These are phyloP conservation scores for Colletotrichum spaethianum DNA, from an alignment of 2,329 filamentous ascomycete genomes.

Conservation along the genomic window DNA sequence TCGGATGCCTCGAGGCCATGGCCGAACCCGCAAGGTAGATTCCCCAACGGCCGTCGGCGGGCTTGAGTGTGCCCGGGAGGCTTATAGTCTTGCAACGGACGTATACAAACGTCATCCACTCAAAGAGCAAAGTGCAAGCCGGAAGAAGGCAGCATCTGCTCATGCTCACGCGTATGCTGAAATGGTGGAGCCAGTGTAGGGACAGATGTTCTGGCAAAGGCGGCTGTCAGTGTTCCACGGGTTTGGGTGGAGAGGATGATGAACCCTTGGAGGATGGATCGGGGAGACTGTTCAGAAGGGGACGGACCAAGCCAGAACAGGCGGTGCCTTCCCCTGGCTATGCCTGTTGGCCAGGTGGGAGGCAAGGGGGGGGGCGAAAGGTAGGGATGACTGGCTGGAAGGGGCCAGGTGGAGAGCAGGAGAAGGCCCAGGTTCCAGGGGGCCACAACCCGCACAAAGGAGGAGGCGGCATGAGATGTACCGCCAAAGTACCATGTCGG, in stretches of 20 bases:
- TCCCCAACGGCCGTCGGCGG: not conserved
- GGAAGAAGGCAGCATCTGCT: not conserved
- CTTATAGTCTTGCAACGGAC: not conserved
- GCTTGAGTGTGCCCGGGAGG: not conserved
- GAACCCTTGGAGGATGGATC: constrained; percentile 38
- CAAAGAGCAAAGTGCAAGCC: not conserved
- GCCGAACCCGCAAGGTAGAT: not conserved
- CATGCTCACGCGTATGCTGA: not conserved
- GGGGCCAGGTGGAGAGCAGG: constrained; percentile 32
- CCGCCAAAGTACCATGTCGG: not conserved
- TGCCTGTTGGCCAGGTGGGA: constrained; percentile 36
- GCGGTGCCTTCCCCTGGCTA: constrained; percentile 27
- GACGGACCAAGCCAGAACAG: constrained; percentile 31
- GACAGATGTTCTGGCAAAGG: constrained; percentile 29
- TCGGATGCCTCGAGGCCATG: not conserved
- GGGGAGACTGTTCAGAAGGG: constrained; percentile 28
- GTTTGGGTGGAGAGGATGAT: constrained; percentile 27
- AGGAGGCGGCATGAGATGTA: not conserved
- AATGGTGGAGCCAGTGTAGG: not conserved
- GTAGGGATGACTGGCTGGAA: constrained; percentile 36
- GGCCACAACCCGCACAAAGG: not conserved
- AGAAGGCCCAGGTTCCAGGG: too few relatives aligned
- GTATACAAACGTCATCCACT: not conserved
- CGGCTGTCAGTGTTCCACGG: constrained; percentile 33
- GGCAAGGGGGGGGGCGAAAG: constrained; percentile 32